Percentiles rank a stretch among this genome's conserved stretches.
Evolutionary conservation across 1,284 basidiomycete species (phyloP).

Genomic region (Trichosporon sp.): DNA sequence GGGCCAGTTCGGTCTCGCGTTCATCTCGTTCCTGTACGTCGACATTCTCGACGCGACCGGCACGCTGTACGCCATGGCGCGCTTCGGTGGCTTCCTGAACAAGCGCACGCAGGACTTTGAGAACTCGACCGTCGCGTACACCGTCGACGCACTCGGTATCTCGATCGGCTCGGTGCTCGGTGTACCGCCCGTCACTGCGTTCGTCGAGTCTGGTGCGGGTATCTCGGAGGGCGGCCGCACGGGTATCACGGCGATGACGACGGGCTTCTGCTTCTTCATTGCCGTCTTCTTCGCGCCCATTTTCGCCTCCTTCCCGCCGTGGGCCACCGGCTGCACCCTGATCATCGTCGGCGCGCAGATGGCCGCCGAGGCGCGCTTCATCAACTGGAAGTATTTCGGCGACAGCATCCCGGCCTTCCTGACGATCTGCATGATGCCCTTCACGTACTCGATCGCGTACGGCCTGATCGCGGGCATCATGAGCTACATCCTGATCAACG

Average conservation of each 20-base stretch:
- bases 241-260: conserved; percentile 72
- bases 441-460: conserved; percentile 54
- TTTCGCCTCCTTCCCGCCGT: conserved; percentile 78
- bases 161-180: conserved; percentile 59
- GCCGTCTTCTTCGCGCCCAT: conserved; percentile 86
- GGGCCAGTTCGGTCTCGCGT: conserved; percentile 20
- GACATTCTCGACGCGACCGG: conserved; percentile 63
- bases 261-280: conserved; percentile 74
- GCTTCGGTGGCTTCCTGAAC: conserved; percentile 82
- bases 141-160: conserved; percentile 53
- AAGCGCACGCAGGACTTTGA: conserved; percentile 83
- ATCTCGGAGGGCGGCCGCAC: conserved; percentile 77
- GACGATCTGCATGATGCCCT: conserved; percentile 68
- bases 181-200: conserved; percentile 81
- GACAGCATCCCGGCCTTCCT: conserved; percentile 81
- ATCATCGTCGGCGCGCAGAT: conserved; percentile 83
- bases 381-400: conserved; percentile 85
- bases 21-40: conserved; percentile 70
- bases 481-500: conserved; percentile 22
- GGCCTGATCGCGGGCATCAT: conserved; percentile 22
- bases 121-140: conserved; percentile 76
- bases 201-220: conserved; percentile 55
- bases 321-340: conserved; percentile 83
- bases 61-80: conserved; percentile 85
- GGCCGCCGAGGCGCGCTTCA: conserved; percentile 78